phyloP scores from a whole-genome alignment of 768 basidiomycete species.

The Collybiopsis confluens region DNA sequence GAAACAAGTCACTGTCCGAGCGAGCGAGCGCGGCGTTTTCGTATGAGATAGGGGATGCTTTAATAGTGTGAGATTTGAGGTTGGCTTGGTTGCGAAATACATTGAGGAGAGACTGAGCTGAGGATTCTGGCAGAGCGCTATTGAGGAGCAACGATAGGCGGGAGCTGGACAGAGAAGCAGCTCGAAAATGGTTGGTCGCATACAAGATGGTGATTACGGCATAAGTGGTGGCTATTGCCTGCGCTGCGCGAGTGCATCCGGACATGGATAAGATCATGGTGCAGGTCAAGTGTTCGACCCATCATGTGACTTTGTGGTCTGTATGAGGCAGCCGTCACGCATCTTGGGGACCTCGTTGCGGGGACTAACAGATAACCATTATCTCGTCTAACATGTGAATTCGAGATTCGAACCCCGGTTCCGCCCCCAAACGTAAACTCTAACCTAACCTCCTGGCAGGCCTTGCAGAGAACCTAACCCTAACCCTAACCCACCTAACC shows the following conservation, averaged over 20 bases:
- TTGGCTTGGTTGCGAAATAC: background rate
- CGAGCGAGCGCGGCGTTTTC: conserved; percentile 22
- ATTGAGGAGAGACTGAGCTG: conserved; percentile 15
- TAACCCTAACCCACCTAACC: too few species aligned
- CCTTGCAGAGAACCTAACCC: too few species aligned
- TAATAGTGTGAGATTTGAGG: conserved; percentile 9
- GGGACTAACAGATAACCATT: too few species aligned
- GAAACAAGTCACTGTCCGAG: conserved; percentile 46
- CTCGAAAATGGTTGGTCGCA: conserved; percentile 37
- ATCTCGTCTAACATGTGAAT: too few species aligned
- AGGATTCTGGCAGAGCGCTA: conserved; percentile 13
- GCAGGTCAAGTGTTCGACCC: background rate
- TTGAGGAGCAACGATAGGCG: conserved; percentile 21
- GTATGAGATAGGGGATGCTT: conserved; percentile 11
- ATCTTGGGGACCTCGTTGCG: too few species aligned
- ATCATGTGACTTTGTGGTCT: too few species aligned
- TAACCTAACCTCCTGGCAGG: too few species aligned
- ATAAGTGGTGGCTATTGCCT: conserved; percentile 29
- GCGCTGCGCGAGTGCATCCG: conserved; percentile 5
- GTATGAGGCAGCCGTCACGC: too few species aligned
- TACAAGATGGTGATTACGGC: conserved; percentile 36
- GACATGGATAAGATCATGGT: conserved; percentile 3
- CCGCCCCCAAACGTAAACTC: too few species aligned
- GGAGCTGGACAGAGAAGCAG: conserved; percentile 28
- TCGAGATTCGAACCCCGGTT: too few species aligned